phyloP scores from a whole-genome alignment of 306 rosid species.

The Trifolium fragiferum region DNA sequence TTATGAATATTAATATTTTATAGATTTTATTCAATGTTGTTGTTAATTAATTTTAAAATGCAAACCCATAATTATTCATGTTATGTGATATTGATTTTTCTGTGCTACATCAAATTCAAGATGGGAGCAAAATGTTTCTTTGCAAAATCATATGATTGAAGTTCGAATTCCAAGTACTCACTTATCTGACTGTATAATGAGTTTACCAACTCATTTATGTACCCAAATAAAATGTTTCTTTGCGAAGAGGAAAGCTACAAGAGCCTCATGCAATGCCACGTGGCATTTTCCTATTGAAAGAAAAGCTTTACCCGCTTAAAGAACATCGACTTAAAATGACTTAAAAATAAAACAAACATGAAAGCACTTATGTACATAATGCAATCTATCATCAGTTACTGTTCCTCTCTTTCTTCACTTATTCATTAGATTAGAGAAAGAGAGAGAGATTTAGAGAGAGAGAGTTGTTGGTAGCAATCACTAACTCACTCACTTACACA shows the following conservation, averaged over 20 bases:
- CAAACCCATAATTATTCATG: too few relatives aligned
- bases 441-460: not conserved
- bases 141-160: too few relatives aligned
- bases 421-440: not conserved
- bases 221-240: not conserved
- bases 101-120: too few relatives aligned
- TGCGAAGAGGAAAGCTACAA: not conserved
- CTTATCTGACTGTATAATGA: too few relatives aligned
- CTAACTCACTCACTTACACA: not conserved
- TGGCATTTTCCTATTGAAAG: not conserved
- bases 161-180: too few relatives aligned
- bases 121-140: too few relatives aligned
- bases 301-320: not conserved
- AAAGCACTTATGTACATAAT: not conserved
- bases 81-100: too few relatives aligned
- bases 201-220: too few relatives aligned
- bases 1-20: too few relatives aligned
- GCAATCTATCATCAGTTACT: not conserved
- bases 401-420: constrained; percentile 1
- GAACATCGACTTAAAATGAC: not conserved
- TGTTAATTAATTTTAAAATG: too few relatives aligned
- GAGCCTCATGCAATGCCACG: not conserved
- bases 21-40: too few relatives aligned
- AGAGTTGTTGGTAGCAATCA: not conserved
- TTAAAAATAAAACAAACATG: not conserved